Evolutionary conservation across 2,329 filamentous ascomycete species (phyloP), one percentile per base, ranked within the genome.

Genomic region (Thielaviopsis euricoi): DNA sequence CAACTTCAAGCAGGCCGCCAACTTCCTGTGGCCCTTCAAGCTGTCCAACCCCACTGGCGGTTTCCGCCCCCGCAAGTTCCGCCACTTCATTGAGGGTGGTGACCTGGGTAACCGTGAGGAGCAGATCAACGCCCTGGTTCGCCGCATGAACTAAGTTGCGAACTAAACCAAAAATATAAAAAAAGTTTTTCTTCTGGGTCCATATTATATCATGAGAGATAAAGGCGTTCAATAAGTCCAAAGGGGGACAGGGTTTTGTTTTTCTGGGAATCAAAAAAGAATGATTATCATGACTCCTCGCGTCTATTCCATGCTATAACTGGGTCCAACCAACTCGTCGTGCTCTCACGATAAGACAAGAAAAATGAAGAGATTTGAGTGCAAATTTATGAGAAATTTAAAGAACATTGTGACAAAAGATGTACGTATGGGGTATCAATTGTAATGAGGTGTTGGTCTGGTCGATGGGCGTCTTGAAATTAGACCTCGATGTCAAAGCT

Each of bases 11-110:
- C 90, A 96, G 80, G 89, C 88, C 70, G 83, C 85, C 79, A 98
- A 97, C 86, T 97, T 97, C 85, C 79, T 97, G 67, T 98, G 93
- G 93, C 93, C 93, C 72, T 98, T 98, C 85, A 97, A 98, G 87
- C 87, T 98, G 67, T 89, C 83, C 83, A 96, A 95, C 84, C 93
- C 93, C 71, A 97, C 78, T 67, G 93, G 93, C 74, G 91, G 93
- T 65, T 98, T 97, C 89, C 86, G 86, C 68, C 76, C 86, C 69
- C 82, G 93, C 77, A 98, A 97, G 82, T 97, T 97, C 85, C 93
- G 89, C 81, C 90, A 97, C 81, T 97, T 88, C 79, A 87, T 97
- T 64, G 87, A 96, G 81, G 93, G 91, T 76, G 93, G 93, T 85
- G 93, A 98, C 76, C 79, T 94, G 68, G 93, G 93, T 74, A 97